Evolutionary conservation across 139 green algal species (phyloP).

Genomic region (Edaphochlamys debaryana): DNA sequence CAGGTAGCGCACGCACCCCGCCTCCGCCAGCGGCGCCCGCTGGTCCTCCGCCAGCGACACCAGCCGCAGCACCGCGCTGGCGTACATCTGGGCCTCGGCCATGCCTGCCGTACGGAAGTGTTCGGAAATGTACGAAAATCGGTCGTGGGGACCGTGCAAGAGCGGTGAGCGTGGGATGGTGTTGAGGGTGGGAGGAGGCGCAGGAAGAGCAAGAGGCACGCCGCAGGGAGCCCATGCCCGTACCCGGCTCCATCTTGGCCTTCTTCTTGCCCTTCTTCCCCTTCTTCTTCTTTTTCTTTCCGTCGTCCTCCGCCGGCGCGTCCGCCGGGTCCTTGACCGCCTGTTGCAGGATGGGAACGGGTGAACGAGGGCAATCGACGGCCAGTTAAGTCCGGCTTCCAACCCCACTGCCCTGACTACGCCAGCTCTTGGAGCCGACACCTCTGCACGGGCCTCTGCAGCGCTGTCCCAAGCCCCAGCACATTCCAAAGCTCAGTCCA

Average conservation of each 20-base stretch:
- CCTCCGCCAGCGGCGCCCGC: conserved; percentile 29
- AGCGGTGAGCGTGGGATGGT: not conserved
- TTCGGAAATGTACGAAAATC: no score
- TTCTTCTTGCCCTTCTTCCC: conserved; percentile 55
- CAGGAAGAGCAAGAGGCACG: no score
- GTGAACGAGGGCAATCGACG: no score
- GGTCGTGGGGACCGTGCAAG: not conserved
- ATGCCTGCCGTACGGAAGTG: no score
- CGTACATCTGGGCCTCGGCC: conserved; percentile 49
- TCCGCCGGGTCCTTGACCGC: not conserved
- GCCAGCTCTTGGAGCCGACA: no score
- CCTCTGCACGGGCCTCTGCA: no score
- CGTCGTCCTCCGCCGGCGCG: not conserved
- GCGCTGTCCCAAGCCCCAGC: no score
- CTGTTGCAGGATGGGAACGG: not conserved
- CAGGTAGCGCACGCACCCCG: conserved; percentile 53
- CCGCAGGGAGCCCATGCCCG: no score
- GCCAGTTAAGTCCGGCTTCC: no score
- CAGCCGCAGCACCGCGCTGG: conserved; percentile 47
- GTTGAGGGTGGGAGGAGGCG: not conserved
- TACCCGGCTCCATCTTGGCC: conserved; percentile 55
- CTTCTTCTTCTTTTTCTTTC: conserved; percentile 49
- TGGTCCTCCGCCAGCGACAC: conserved; percentile 33
- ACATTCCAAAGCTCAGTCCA: no score
- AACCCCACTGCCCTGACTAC: no score